These are phyloP conservation scores for Plasmodium coatneyi DNA, from an alignment of 169 alveolate species.

Conservation along the genomic window DNA sequence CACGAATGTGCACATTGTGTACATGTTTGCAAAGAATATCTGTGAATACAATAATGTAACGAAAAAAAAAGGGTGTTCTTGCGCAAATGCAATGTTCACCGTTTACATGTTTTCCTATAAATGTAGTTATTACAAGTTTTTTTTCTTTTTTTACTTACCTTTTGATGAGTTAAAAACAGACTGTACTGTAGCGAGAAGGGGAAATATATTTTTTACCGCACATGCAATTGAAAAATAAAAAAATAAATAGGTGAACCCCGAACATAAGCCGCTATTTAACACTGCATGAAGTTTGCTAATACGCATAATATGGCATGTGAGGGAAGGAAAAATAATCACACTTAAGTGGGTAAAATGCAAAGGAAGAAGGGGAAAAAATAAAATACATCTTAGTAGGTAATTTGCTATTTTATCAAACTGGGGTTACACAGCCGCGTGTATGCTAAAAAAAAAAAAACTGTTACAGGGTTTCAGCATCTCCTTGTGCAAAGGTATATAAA, in stretches of 20 bases:
- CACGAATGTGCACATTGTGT: slow-evolving; percentile 5
- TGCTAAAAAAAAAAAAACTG: neutral
- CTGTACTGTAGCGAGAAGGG: neutral
- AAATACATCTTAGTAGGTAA: neutral
- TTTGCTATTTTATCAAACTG: neutral
- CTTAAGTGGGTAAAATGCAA: neutral
- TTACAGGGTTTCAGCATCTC: slow-evolving; percentile 1
- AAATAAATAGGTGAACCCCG: neutral
- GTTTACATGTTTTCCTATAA: neutral
- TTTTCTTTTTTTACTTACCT: neutral
- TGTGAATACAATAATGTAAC: neutral
- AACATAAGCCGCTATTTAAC: neutral
- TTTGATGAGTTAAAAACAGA: slow-evolving; percentile 29
- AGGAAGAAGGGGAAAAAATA: neutral
- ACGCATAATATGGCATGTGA: neutral
- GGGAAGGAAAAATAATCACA: neutral
- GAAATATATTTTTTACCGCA: neutral
- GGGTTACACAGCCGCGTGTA: neutral
- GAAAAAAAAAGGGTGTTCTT: slow-evolving; percentile 55
- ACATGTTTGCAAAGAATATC: neutral
- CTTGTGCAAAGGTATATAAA: neutral
- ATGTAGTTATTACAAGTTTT: slow-evolving; percentile 4
- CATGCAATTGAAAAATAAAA: slow-evolving; percentile 1
- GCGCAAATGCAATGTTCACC: slow-evolving; percentile 7
- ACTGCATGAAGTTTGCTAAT: neutral